Evolutionary conservation across 768 basidiomycete genomes (phyloP).

Genomic region (Trametes cingulata): DNA sequence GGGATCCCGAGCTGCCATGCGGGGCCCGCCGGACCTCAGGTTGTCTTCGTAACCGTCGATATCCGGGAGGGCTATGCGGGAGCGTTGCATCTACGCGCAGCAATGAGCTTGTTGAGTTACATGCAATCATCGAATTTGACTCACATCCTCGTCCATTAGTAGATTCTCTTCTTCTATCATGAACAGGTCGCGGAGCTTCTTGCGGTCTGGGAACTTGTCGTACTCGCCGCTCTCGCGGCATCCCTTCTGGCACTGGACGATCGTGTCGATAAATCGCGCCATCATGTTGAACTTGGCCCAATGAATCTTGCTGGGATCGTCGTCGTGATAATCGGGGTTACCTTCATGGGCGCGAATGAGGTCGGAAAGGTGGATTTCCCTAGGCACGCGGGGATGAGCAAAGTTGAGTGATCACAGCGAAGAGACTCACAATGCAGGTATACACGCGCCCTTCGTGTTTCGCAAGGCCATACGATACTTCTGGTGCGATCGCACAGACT

Average conservation of each 20-base stretch:
- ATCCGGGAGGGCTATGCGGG: slow-evolving; percentile 56
- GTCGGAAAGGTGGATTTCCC: slow-evolving; percentile 91
- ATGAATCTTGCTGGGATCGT: slow-evolving; percentile 74
- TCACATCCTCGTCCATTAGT: slow-evolving; percentile 73
- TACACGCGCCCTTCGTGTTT: slow-evolving; percentile 82
- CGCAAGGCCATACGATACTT: slow-evolving; percentile 89
- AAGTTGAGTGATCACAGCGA: slow-evolving; percentile 18
- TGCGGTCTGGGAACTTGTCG: slow-evolving; percentile 54
- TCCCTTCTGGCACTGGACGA: slow-evolving; percentile 75
- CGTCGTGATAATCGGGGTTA: slow-evolving; percentile 69
- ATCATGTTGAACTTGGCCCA: slow-evolving; percentile 98
- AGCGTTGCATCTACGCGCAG: slow-evolving; percentile 58
- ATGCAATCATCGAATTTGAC: slow-evolving; percentile 17
- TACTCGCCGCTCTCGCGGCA: slow-evolving; percentile 59
- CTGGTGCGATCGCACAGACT: slow-evolving; percentile 78
- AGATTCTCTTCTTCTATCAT: slow-evolving; percentile 41
- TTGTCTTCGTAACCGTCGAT: slow-evolving; percentile 36
- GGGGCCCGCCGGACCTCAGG: slow-evolving; percentile 16
- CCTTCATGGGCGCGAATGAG: slow-evolving; percentile 85
- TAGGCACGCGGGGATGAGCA: slow-evolving; percentile 31
- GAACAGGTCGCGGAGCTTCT: slow-evolving; percentile 55
- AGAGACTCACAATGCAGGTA: slow-evolving; percentile 70
- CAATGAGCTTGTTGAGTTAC: background rate
- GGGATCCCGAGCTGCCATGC: slow-evolving; percentile 26
- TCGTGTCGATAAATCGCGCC: slow-evolving; percentile 78